Base-by-base conservation (phyloP, 768 basidiomycete species). In the Tulasnella sp. region DNA sequence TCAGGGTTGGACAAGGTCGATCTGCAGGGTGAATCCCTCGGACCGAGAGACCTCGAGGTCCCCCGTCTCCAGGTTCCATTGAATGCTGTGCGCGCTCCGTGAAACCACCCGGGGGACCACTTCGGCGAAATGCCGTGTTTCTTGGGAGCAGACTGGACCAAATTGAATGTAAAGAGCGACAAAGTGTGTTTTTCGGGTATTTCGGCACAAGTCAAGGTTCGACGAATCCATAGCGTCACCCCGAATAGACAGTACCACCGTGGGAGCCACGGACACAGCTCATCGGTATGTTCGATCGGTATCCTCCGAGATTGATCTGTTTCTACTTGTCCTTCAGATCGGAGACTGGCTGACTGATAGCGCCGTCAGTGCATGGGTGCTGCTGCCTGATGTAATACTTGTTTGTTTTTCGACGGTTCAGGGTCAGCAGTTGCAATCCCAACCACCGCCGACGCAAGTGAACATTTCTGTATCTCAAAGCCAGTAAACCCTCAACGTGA, bases 341-440 rank as follows among this genome's bases (percentile, higher is more conserved):
- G 44, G 44, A 16, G 13, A 15, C 15, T 10, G 44, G 44, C 44
- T 18, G 44, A 15, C 15, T 15, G 44, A 0, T 5, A 2, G 35
- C 5, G 35, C 35, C 35, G 5, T 2, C 35, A 35, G 35, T 44
- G 15, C 40, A 40, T 40, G 40, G 40, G 6, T 7, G 40, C 6
- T 39, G 55, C 6, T 26, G 29, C 11, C 26, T 29, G 61, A 67
- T 26, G 61, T 67, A 32, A 32, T 23, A 67, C 15, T 3, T 26
- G 61, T 67, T 67, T 67, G 61, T 67, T 67, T 67, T 67, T 67
- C 61, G 61, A 67, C 32, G 51, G 51, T 16, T 67, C 61, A 67
- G 61, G 61, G 32, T 67, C 61, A 15, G 61, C 13, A 6, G 61
- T 67, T 67, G 61, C 35, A 35, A 67, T 67, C 32, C 16, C 61